Evolutionary conservation across 345 rosid species (phyloP), one percentile per base, ranked within the genome.

Genomic region (Dipteronia sinensis): DNA sequence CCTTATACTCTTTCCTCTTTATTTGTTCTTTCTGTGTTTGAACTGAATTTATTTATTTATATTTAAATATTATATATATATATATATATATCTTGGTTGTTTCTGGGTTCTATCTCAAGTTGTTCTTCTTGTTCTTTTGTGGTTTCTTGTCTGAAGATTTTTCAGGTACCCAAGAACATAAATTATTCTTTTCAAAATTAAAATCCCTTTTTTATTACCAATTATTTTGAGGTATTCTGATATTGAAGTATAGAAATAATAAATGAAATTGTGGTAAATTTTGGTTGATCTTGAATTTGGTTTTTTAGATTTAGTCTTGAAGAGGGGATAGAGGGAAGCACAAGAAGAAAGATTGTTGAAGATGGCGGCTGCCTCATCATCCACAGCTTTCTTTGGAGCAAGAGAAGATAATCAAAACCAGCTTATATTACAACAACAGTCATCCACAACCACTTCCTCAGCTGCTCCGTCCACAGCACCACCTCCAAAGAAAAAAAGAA

Each of bases 401-500:
- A 72, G 75, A 72, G 83, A 80, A 74, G 86, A 87, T 4, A 81
- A 81, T 74, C 86, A 79, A 61, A 79, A 71, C 83, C 87, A 76
- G 82, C 82, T 82, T 83, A 83, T 59, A 7, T 22, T 79, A 59
- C 83, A 68, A 63, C 88, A 81, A 34, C 90, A 83, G 73, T 89
- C 89, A 40, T 85, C 86, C 78, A 63, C 79, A 47, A 65, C 85
- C 67, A 76, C 83, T 63, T 76, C 89, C 42, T n/a, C 91, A 68
- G 81, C 90, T 31, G 80, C 85, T 77, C 86, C 84, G 55, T 63
- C 80, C n/a, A 66, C 81, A 7, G 80, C 27, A 19, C 27, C 84
- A 65, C 90, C 89, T 13, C 92, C 78, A 46, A 92, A 89, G 90
- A 92, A 86, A 73, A 89, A 84, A 84, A 88, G 94, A 85, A 90